Conservation (phyloP, 2,329 filamentous ascomycete species). For the Pezicula neosporulosa region DNA sequence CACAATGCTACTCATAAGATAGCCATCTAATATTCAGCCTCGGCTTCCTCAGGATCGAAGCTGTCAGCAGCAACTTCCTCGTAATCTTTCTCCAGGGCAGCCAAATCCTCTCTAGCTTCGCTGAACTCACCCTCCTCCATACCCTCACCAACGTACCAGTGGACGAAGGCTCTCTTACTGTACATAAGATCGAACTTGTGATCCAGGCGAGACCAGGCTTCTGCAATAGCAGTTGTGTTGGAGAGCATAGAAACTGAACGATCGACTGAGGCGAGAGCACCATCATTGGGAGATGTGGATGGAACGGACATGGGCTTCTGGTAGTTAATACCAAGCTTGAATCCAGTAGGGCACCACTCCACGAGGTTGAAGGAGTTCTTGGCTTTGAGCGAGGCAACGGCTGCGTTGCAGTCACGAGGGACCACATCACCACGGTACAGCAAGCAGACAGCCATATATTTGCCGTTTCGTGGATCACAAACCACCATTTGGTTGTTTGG, state of each 20-base stretch:
- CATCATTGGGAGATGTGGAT: slow-evolving; percentile 30
- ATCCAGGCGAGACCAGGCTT: slow-evolving; percentile 61
- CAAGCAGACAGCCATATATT: slow-evolving; percentile 66
- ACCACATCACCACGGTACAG: slow-evolving; percentile 65
- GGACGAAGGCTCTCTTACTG: slow-evolving; percentile 66
- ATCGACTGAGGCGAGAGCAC: slow-evolving; percentile 50
- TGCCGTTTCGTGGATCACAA: slow-evolving; percentile 62
- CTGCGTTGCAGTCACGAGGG: slow-evolving; percentile 56
- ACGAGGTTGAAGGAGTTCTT: slow-evolving; percentile 63
- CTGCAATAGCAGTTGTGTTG: slow-evolving; percentile 64
- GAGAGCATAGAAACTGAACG: slow-evolving; percentile 59
- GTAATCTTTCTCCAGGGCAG: slow-evolving; percentile 63
- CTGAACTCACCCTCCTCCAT: slow-evolving; percentile 69
- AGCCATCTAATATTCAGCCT: slow-evolving; percentile 33
- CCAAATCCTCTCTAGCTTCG: slow-evolving; percentile 63
- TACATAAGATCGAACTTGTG: slow-evolving; percentile 72
- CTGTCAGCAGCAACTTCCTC: slow-evolving; percentile 58
- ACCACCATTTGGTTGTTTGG: slow-evolving; percentile 69
- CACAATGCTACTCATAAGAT: too few species aligned
- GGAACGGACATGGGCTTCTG: slow-evolving; percentile 53
- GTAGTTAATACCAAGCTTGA: slow-evolving; percentile 68
- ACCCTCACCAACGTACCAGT: slow-evolving; percentile 68
- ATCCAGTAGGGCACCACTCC: slow-evolving; percentile 67
- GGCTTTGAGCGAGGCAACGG: slow-evolving; percentile 59
- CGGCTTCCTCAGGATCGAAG: slow-evolving; percentile 43